A percentile compares a stretch with the other conserved stretches of the same genome.
Conservation (phyloP, 192 early-diverging fungal species). For the Linnemannia exigua region DNA sequence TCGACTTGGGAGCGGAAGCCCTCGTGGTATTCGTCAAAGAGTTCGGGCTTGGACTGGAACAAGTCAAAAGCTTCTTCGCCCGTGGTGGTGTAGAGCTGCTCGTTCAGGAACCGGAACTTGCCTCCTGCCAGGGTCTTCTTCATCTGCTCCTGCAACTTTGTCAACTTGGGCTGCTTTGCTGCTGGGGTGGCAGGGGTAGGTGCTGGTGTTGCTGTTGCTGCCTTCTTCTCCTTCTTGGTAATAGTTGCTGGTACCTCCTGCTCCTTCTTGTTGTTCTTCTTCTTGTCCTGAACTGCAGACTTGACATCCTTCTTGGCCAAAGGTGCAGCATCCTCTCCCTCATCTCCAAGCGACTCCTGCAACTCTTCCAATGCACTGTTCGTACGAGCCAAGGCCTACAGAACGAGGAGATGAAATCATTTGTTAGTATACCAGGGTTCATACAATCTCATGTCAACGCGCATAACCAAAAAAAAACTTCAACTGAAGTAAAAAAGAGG, state of each 20-base stretch:
- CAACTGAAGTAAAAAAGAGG: no score
- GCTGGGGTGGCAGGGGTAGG: conserved; percentile 5
- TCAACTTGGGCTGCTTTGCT: conserved; percentile 58
- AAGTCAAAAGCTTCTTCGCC: conserved; percentile 81
- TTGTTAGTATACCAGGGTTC: background rate
- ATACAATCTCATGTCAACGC: background rate
- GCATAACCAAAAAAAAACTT: background rate
- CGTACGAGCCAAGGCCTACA: conserved; percentile 44
- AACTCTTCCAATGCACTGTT: conserved; percentile 51
- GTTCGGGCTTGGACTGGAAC: conserved; percentile 85
- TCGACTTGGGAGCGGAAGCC: conserved; percentile 95
- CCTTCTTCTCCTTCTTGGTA: conserved; percentile 21
- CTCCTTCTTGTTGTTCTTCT: conserved; percentile 40
- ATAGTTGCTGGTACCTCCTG: background rate
- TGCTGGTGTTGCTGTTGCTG: conserved; percentile 8
- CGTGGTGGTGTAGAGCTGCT: conserved; percentile 91
- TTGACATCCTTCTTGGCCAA: conserved; percentile 39
- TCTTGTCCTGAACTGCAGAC: conserved; percentile 35
- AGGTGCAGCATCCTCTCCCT: conserved; percentile 24
- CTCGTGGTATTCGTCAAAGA: conserved; percentile 97
- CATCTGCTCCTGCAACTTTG: conserved; percentile 67
- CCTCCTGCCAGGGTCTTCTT: conserved; percentile 68
- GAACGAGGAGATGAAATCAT: background rate
- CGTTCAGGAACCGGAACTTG: conserved; percentile 94
- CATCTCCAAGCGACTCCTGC: conserved; percentile 48